A percentile compares a stretch with the other conserved stretches of the same genome.
phyloP scores from a whole-genome alignment of 1,284 basidiomycete species.

The Moniliophthora roreri region DNA sequence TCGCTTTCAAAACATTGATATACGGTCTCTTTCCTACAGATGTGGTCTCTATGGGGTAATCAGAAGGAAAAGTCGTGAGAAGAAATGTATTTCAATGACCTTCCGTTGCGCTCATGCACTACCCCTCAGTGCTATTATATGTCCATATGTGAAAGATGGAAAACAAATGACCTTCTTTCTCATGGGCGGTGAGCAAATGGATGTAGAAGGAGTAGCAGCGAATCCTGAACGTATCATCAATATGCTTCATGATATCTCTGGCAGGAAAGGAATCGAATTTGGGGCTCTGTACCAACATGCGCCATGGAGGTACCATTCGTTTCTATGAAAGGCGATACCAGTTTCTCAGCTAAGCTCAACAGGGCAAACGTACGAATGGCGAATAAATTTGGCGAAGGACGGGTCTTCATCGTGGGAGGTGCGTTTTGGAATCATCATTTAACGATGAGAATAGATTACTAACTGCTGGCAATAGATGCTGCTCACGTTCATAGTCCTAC shows the following conservation, averaged over 20 bases:
- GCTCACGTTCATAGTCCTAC: conserved; percentile 31
- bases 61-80: background rate
- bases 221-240: conserved; percentile 29
- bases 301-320: conserved; percentile 3
- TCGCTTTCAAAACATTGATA: background rate
- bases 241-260: conserved; percentile 30
- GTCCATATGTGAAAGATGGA: conserved; percentile 26
- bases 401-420: conserved; percentile 17
- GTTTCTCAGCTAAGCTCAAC: too few species aligned
- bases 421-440: background rate
- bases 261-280: conserved; percentile 18
- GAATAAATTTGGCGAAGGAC: conserved; percentile 8
- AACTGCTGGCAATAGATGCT: conserved; percentile 23
- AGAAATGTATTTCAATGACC: background rate
- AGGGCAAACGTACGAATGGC: conserved; percentile 14
- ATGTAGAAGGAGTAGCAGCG: conserved; percentile 24
- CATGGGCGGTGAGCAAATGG: conserved; percentile 27
- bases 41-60: background rate
- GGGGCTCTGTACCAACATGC: conserved; percentile 7
- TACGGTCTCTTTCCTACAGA: background rate
- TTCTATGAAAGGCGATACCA: too few species aligned
- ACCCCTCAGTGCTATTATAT: conserved; percentile 29
- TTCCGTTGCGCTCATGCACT: background rate
- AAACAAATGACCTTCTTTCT: conserved; percentile 34
- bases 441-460: background rate